Conservation (phyloP, 352 stramenopile genomes). For the Phytophthora rubi region DNA sequence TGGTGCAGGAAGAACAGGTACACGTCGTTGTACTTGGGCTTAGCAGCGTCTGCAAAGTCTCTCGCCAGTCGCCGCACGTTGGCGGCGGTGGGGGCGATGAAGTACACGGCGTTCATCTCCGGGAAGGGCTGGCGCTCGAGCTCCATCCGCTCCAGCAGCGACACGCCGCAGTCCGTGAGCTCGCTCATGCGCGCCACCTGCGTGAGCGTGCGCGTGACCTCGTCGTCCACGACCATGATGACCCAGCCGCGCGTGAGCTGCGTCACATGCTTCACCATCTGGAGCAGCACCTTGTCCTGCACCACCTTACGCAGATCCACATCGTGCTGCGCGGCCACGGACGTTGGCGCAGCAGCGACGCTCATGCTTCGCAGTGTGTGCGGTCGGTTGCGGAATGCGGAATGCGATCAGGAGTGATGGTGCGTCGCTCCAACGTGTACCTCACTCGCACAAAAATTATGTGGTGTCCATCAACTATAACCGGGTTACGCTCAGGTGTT, state of each 20-base stretch:
- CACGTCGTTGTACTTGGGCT: slow-evolving; percentile 93
- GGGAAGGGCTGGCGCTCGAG: slow-evolving; percentile 95
- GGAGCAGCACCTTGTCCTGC: slow-evolving; percentile 78
- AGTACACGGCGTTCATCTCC: slow-evolving; percentile 97
- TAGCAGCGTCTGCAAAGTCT: slow-evolving; percentile 81
- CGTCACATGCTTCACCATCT: slow-evolving; percentile 87
- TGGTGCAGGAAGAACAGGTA: slow-evolving; percentile 96
- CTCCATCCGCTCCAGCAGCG: slow-evolving; percentile 95
- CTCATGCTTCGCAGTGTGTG: not conserved
- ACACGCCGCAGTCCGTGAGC: slow-evolving; percentile 97
- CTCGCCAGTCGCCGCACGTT: slow-evolving; percentile 85
- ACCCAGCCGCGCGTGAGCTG: slow-evolving; percentile 81
- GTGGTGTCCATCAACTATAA: not conserved
- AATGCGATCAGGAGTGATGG: slow-evolving; percentile 20
- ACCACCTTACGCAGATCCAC: slow-evolving; percentile 82
- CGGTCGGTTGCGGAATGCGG: slow-evolving; percentile 5
- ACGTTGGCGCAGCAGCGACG: not conserved
- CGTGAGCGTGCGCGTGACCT: slow-evolving; percentile 93
- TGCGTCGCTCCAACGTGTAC: slow-evolving; percentile 7
- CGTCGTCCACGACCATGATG: slow-evolving; percentile 96
- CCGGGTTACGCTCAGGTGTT: slow-evolving; percentile 17
- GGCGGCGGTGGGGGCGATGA: slow-evolving; percentile 88
- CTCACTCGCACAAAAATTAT: not conserved
- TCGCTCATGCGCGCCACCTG: slow-evolving; percentile 98
- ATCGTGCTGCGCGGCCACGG: slow-evolving; percentile 40